Conservation (phyloP, 345 rosid genomes). For the Conringia planisiliqua region DNA sequence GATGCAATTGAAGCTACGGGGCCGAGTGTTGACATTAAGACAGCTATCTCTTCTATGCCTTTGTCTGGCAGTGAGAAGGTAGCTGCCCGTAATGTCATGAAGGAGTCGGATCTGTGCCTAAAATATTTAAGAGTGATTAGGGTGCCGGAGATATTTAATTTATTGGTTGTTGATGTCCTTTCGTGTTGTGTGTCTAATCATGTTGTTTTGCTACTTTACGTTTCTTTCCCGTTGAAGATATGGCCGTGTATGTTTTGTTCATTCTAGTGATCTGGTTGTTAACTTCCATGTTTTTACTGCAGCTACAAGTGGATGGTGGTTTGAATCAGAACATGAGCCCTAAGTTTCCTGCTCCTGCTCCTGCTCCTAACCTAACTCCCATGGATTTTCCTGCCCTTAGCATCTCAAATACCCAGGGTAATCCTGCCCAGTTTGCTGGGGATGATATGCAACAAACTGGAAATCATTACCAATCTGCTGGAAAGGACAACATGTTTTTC, state of each 20-base stretch:
- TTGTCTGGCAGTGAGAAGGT: too few species aligned
- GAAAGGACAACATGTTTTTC: constrained; percentile 68
- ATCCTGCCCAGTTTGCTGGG: constrained; percentile 57
- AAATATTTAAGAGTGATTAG: background rate
- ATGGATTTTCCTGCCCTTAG: constrained; percentile 87
- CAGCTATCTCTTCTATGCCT: constrained; percentile 20
- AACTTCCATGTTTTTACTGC: constrained; percentile 34
- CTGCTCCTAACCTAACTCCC: constrained; percentile 65
- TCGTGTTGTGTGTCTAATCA: background rate
- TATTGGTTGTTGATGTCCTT: background rate
- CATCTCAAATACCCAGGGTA: constrained; percentile 52
- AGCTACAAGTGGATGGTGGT: constrained; percentile 94
- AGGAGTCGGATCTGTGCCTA: background rate
- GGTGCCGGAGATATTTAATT: background rate
- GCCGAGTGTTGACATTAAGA: background rate
- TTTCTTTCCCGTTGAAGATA: too few species aligned
- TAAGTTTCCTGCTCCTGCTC: constrained; percentile 41
- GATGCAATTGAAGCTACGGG: background rate
- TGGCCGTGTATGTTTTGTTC: background rate
- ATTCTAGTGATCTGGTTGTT: background rate
- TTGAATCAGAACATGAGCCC: constrained; percentile 65
- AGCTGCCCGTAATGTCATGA: background rate
- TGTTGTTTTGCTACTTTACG: background rate
- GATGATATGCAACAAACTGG: constrained; percentile 66
- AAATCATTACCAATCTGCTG: constrained; percentile 57